Evolutionary conservation across 1,284 basidiomycete species (phyloP), one percentile per base, ranked within the genome.

Genomic region (Taiwanofungus camphoratus): DNA sequence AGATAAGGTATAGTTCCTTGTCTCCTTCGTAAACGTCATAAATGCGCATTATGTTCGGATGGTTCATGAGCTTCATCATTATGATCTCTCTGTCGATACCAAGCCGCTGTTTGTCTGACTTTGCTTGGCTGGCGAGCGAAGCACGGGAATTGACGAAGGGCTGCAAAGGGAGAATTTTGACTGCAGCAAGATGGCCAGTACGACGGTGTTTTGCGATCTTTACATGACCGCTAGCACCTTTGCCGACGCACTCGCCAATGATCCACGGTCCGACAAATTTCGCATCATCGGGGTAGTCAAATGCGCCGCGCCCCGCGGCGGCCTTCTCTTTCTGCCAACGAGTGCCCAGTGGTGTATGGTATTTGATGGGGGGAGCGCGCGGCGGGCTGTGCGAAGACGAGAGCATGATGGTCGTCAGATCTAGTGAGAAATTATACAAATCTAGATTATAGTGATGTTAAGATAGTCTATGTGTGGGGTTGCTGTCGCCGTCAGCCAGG

Each of bases 61-160:
- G 95, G 59, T 95, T 91, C 79, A 99, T 97, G 57, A 92, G 85
- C 67, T 98, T 98, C 95, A 99, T 98, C 80, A 99, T 97, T 54
- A 92, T 92, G 52, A 99, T 98, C 66, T 99, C 96, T 49, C 92
- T 74, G 65, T 99, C 94, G 54, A 99, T 90, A 5, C 92, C 91
- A 34, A 94, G 79, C 44, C 92, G 78, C 54, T 92, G 83, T 68
- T 94, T 95, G 57, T 96, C 92, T 2, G 79, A 76, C 63, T 91
- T 90, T 11, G 76, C 79, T 57, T 88, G 81, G 29, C 83, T 82
- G 21, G 77, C 74, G 56, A 88, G 68, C 45, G 87, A 87, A 48
- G 80, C 76, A 23, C 90, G 78, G 38, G 89, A 91, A 54, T 76
- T 80, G 57, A 90, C 72, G 49, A 93, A 76, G 27, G 91, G 77